A percentile compares a stretch with the other conserved stretches of the same genome.
Conservation (phyloP, 1,284 basidiomycete species). For the Cerioporus squamosus region DNA sequence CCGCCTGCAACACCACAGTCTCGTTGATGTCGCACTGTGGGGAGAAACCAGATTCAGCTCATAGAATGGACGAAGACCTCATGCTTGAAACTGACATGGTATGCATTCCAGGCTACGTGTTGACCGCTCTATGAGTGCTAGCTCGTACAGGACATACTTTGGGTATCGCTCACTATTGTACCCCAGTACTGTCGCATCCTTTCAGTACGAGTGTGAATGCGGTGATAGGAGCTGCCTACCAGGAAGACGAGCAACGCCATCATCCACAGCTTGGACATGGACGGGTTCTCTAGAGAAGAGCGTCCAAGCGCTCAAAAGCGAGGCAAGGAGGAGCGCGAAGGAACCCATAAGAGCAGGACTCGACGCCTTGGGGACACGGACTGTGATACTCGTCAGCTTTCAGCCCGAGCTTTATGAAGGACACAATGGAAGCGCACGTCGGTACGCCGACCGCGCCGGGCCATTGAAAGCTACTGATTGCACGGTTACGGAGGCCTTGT, state of each 20-base stretch:
- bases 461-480: background rate
- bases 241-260: constrained; percentile 16
- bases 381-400: background rate
- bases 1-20: constrained; percentile 39
- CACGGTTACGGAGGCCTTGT: constrained; percentile 9
- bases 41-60: background rate
- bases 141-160: background rate
- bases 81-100: constrained; percentile 25
- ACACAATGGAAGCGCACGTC: constrained; percentile 1
- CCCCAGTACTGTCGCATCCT: constrained; percentile 29
- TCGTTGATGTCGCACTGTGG: constrained; percentile 43
- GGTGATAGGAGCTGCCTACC: background rate
- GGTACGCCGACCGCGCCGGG: background rate
- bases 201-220: background rate
- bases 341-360: constrained; percentile 11
- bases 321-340: constrained; percentile 11
- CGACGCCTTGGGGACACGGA: background rate
- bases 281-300: constrained; percentile 7
- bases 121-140: background rate
- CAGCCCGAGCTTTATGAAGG: background rate
- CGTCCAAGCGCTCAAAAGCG: constrained; percentile 12
- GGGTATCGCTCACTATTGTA: constrained; percentile 36
- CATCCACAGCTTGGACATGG: constrained; percentile 5
- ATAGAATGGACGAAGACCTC: background rate
- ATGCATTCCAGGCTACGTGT: constrained; percentile 39